A percentile compares a stretch with the other conserved stretches of the same genome.
Conservation (phyloP, 345 rosid genomes). For the Camelina neglecta region DNA sequence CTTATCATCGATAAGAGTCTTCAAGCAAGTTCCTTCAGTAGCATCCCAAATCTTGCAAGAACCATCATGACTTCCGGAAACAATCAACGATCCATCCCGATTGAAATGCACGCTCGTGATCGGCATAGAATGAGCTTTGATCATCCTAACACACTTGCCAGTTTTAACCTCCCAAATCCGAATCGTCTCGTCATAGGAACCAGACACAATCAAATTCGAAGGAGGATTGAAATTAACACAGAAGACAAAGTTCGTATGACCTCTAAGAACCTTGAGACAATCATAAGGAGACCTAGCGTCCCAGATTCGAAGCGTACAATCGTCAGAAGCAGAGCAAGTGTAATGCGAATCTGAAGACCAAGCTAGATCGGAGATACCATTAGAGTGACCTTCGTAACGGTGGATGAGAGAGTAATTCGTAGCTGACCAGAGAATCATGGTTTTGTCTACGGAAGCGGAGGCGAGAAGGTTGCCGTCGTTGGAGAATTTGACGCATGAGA, state of each 20-base stretch:
- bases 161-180: conserved; percentile 97
- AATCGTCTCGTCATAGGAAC: conserved; percentile 85
- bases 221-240: conserved; percentile 93
- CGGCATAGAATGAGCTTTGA: conserved; percentile 83
- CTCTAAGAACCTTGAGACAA: conserved; percentile 78
- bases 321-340: conserved; percentile 96
- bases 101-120: conserved; percentile 83
- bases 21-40: conserved; percentile 70
- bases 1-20: conserved; percentile 78
- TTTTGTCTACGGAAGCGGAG: conserved; percentile 84
- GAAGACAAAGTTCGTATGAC: conserved; percentile 79
- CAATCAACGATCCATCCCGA: conserved; percentile 91
- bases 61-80: conserved; percentile 89
- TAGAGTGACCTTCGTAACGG: conserved; percentile 77
- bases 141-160: conserved; percentile 63
- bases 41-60: conserved; percentile 96
- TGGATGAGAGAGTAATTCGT: conserved; percentile 60
- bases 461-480: conserved; percentile 88
- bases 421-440: conserved; percentile 80
- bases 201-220: conserved; percentile 81
- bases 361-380: conserved; percentile 82
- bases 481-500: conserved; percentile 93
- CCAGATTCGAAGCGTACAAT: conserved; percentile 95
- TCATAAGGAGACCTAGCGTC: conserved; percentile 83
- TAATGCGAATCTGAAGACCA: conserved; percentile 98